Evolutionary conservation across 108 stramenopile species (phyloP).

Genomic region (Cylindrotheca closterium): DNA sequence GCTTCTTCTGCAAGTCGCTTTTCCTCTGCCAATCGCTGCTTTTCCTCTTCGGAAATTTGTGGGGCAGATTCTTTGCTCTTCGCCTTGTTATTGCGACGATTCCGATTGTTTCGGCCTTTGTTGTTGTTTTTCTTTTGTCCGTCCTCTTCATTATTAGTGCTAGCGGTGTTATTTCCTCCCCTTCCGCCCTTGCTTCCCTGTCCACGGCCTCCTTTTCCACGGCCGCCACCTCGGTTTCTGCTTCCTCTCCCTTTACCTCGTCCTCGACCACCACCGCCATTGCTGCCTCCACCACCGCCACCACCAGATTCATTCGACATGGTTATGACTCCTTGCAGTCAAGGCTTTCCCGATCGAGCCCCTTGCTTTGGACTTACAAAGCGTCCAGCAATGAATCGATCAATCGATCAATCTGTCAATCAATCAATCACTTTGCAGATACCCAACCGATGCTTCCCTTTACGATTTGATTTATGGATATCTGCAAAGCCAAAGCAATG

Average conservation of each 20-base stretch:
- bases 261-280: conserved; percentile 11
- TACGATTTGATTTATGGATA: no score
- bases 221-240: conserved; percentile 11
- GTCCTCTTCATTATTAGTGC: conserved; percentile 6
- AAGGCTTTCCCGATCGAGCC: no score
- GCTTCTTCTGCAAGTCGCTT: conserved; percentile 21
- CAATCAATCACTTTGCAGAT: no score
- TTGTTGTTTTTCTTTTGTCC: conserved; percentile 12
- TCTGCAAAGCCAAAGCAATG: no score
- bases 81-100: conserved; percentile 2
- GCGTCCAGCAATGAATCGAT: no score
- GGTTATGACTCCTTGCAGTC: no score
- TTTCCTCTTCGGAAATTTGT: conserved; percentile 23
- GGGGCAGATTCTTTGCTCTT: conserved; percentile 4
- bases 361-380: no score
- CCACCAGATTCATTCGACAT: conserved; percentile 3
- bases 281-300: conserved; percentile 6
- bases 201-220: conserved; percentile 21
- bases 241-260: conserved; percentile 9
- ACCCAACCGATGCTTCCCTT: no score
- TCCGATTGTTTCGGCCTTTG: conserved; percentile 1
- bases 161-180: conserved; percentile 2
- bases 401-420: no score
- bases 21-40: conserved; percentile 27
- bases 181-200: conserved; percentile 8